A percentile compares a stretch with the other conserved stretches of the same genome.
Evolutionary conservation across 805 yeast genomes (phyloP).

Genomic region (Cyberlindnera maclurae): DNA sequence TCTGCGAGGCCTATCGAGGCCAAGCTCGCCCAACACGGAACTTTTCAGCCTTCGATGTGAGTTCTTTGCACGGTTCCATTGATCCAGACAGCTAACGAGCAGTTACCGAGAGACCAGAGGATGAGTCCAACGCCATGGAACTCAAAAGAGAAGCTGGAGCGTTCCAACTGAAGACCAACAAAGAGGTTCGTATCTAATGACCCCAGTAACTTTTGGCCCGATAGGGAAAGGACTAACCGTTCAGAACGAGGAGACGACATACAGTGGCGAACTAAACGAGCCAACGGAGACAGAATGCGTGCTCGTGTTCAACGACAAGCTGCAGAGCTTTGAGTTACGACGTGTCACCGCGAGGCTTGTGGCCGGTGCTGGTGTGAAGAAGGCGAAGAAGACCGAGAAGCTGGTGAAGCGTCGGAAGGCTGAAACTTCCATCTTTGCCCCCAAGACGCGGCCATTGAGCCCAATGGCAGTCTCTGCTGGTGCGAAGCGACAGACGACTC

Average conservation of each 20-base stretch:
- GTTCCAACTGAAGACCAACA: conserved; percentile 13
- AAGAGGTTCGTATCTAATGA: background rate
- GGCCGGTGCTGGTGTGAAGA: conserved; percentile 6
- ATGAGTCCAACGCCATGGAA: conserved; percentile 9
- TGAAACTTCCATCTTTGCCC: conserved; percentile 20
- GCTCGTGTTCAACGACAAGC: conserved; percentile 15
- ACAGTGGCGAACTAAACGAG: conserved; percentile 11
- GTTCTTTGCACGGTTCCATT: conserved; percentile 4
- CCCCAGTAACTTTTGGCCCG: no score
- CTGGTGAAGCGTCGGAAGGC: conserved; percentile 10
- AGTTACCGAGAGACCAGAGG: conserved; percentile 15
- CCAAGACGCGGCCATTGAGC: conserved; percentile 16
- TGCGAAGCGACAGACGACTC: conserved; percentile 3
- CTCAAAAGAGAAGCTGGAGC: conserved; percentile 7
- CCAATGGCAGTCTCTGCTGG: conserved; percentile 13
- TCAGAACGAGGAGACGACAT: conserved; percentile 7
- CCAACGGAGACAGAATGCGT: conserved; percentile 18
- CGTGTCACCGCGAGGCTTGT: conserved; percentile 11
- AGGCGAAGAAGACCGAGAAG: conserved; percentile 2
- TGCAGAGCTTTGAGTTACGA: conserved; percentile 12
- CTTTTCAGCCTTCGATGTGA: conserved; percentile 19
- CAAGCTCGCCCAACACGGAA: conserved; percentile 11
- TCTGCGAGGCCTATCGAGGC: conserved; percentile 3
- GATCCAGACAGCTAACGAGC: conserved; percentile 1
- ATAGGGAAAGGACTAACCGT: conserved; percentile 1